phyloP scores from a whole-genome alignment of 768 basidiomycete genomes.

The Naganishia antarctica region DNA sequence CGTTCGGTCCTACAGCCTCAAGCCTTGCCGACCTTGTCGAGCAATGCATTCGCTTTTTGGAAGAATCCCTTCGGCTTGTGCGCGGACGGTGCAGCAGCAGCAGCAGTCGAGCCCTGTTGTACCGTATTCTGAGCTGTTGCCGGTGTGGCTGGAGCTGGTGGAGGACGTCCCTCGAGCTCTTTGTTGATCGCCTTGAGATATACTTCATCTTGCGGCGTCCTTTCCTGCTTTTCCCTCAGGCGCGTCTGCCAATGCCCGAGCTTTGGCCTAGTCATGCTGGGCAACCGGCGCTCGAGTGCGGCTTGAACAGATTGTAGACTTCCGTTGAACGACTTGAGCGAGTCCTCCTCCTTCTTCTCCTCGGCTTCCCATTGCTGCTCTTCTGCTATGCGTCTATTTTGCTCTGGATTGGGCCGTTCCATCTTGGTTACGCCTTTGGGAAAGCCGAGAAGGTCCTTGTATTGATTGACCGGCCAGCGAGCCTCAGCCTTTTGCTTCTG shows the following conservation, averaged over 20 bases:
- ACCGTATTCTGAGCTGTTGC: background rate
- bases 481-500: background rate
- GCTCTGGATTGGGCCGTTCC: background rate
- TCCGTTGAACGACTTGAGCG: background rate
- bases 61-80: conserved; percentile 11
- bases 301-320: background rate
- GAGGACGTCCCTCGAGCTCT: too few species aligned
- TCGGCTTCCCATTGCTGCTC: background rate
- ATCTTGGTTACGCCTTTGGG: conserved; percentile 10
- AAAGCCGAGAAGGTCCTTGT: background rate
- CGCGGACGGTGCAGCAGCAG: background rate
- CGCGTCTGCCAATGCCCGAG: conserved; percentile 7
- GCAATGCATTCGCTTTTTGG: background rate
- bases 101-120: background rate
- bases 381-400: background rate
- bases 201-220: background rate
- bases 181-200: background rate
- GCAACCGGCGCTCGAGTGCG: background rate
- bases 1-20: too few species aligned
- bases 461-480: conserved; percentile 3
- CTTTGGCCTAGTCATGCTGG: background rate
- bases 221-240: background rate
- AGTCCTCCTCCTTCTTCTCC: conserved; percentile 1
- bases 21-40: conserved; percentile 16
- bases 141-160: too few species aligned